phyloP scores from a whole-genome alignment of 73 alveolate species.

The Uronychia setigera region DNA sequence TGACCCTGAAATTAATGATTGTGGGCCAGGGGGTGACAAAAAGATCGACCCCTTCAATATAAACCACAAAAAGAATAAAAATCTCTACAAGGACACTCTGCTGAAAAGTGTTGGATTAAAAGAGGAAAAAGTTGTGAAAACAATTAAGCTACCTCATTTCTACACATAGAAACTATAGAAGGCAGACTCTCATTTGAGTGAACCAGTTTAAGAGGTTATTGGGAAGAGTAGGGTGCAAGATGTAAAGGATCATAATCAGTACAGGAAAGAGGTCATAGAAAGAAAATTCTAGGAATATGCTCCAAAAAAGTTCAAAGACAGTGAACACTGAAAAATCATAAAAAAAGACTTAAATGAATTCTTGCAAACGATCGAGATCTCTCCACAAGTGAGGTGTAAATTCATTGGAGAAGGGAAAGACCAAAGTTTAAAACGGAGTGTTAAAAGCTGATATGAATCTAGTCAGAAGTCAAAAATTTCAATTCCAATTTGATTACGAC shows the following conservation, averaged over 20 bases:
- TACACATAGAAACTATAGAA: conserved; percentile 17
- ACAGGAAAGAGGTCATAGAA: conserved; percentile 28
- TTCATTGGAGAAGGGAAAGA: background rate
- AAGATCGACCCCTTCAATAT: conserved; percentile 57
- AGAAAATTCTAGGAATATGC: conserved; percentile 24
- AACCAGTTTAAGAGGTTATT: background rate
- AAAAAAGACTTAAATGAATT: conserved; percentile 15
- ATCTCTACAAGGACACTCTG: conserved; percentile 41
- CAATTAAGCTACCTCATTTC: conserved; percentile 23
- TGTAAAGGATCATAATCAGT: background rate
- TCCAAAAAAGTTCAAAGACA: conserved; percentile 31
- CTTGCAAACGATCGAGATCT: conserved; percentile 12
- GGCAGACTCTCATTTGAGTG: no score
- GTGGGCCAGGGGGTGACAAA: conserved; percentile 16
- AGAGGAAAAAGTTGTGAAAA: conserved; percentile 25
- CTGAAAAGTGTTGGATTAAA: conserved; percentile 40
- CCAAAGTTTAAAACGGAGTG: background rate
- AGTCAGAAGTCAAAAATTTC: background rate
- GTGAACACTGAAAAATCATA: conserved; percentile 9
- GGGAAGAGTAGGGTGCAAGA: background rate
- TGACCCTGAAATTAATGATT: conserved; percentile 41
- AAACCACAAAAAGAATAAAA: conserved; percentile 50
- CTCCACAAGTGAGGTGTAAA: background rate
- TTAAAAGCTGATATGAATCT: background rate
- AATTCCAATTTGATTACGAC: background rate